Base-by-base conservation (phyloP, 1,139 yeast species). In the Taiozyma onychis region DNA sequence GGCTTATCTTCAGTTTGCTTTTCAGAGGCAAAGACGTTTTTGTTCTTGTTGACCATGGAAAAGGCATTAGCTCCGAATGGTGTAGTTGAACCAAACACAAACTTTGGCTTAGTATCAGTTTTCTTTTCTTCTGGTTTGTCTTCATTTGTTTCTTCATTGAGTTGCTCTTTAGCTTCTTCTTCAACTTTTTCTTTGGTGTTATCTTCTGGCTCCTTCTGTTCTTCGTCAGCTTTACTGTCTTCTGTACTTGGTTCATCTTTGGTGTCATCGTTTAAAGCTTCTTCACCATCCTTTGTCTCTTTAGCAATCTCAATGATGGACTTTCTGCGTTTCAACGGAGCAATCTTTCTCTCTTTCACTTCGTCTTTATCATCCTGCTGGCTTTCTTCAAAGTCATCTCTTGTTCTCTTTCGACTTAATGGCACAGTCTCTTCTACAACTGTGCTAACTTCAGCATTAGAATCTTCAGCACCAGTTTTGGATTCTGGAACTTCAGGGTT, bases 1-100 rank as follows among this genome's bases (percentile, higher is more conserved):
- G 48, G 18, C 6, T 32, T 32, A n/a, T 32, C 35, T 14, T n/a
- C 35, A n/a, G 35, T 32, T 18, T 32, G 30, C 21, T 22, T 11
- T 24, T 39, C 28, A 39, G 6, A 47, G 14, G 48, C 11, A 26
- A 51, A 51, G 21, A 51, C 51, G 18, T 48, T 51, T 18, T 41
- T 46, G 27, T 43, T 57, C 30, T 58, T 51, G 11, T 60, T 56
- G 44, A 65, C 50, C 57, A 66, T 54, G 1, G 69, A 64, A 47
- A 72, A 72, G 1, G 70, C 70, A 22, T 65, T 54, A 6, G 70
- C 63, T 21, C 75, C 80, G 67, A 85, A 84, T 1, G 82, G 62
- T 2, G 69, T 57, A 2, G 69, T 59, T n/a, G 75, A 77, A n/a
- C 85, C 85, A 67, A 85, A 85, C 0, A 81, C 77, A 60, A 73